A percentile compares a stretch with the other conserved stretches of the same genome.
Evolutionary conservation across 148 eudicot genomes (phyloP).

Genomic region (Simmondsia chinensis): DNA sequence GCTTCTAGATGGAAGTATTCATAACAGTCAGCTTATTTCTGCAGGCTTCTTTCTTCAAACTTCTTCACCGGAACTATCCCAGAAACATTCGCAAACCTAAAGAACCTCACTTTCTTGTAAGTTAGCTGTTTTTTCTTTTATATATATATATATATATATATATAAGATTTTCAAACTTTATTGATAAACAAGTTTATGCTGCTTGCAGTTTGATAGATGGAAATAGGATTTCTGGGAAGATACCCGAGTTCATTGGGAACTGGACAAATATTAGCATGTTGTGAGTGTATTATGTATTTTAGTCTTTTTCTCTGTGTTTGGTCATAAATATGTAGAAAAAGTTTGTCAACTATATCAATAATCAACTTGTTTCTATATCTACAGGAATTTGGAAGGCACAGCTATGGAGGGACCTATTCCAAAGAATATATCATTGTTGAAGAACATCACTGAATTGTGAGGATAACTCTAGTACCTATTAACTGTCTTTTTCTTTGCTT

Average conservation of each 20-base stretch:
- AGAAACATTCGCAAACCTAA: constrained; percentile 38
- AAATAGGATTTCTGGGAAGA: constrained; percentile 46
- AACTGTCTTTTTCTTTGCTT: neutral
- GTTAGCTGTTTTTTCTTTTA: constrained; percentile 3
- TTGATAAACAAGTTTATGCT: constrained; percentile 2
- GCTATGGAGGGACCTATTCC: constrained; percentile 81
- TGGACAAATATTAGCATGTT: constrained; percentile 36
- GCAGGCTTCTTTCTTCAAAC: constrained; percentile 70
- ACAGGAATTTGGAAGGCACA: constrained; percentile 78
- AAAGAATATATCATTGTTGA: constrained; percentile 32
- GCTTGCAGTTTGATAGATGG: constrained; percentile 73
- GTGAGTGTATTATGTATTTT: constrained; percentile 56
- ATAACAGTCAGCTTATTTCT: neutral
- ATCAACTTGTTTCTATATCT: neutral
- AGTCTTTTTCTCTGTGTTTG: neutral
- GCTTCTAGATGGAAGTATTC: too few relatives aligned
- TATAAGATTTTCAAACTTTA: too few relatives aligned
- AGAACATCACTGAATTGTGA: constrained; percentile 42
- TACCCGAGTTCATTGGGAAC: constrained; percentile 66
- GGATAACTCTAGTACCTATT: constrained; percentile 8
- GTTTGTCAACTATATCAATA: too few relatives aligned
- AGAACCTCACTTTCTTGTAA: constrained; percentile 62
- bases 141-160: neutral
- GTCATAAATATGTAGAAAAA: neutral
- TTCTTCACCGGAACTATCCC: constrained; percentile 71